Evolutionary conservation across 257 asterid genomes (phyloP).

Genomic region (Sherardia arvensis): DNA sequence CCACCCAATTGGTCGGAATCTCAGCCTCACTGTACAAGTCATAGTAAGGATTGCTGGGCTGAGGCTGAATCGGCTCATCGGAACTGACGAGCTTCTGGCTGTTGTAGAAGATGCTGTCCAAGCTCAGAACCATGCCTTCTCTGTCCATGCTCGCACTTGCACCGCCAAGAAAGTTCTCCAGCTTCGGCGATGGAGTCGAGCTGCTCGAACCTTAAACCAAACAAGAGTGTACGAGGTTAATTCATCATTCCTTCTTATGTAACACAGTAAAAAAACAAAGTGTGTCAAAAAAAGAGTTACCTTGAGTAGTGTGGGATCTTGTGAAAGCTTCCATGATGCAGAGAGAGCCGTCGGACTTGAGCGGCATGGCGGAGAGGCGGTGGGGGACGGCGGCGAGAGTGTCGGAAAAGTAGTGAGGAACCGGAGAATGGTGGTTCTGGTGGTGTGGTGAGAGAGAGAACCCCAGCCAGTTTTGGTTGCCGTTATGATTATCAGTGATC

Average conservation of each 20-base stretch:
- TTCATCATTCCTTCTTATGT: not conserved
- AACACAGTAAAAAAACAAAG: not conserved
- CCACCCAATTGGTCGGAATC: slow-evolving; percentile 35
- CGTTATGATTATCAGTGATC: slow-evolving; percentile 6
- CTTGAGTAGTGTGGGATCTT: slow-evolving; percentile 47
- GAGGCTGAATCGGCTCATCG: slow-evolving; percentile 11
- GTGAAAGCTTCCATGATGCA: slow-evolving; percentile 76
- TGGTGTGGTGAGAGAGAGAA: slow-evolving; percentile 76
- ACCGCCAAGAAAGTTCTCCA: slow-evolving; percentile 73
- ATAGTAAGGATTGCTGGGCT: slow-evolving; percentile 30
- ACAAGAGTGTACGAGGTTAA: not conserved
- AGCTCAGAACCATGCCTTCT: slow-evolving; percentile 39
- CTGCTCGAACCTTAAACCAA: slow-evolving; percentile 13
- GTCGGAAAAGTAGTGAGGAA: slow-evolving; percentile 23
- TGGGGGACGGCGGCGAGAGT: slow-evolving; percentile 35
- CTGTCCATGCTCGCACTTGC: slow-evolving; percentile 33
- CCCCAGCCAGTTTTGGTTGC: slow-evolving; percentile 55
- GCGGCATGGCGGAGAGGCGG: slow-evolving; percentile 56
- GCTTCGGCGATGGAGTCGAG: slow-evolving; percentile 66
- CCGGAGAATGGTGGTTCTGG: slow-evolving; percentile 31
- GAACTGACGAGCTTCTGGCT: slow-evolving; percentile 21
- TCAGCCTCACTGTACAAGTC: slow-evolving; percentile 22
- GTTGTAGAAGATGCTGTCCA: slow-evolving; percentile 47
- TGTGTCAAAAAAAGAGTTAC: slow-evolving; percentile 19
- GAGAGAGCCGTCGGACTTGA: slow-evolving; percentile 80